Percentiles rank a stretch among this genome's conserved stretches.
phyloP scores from a whole-genome alignment of 148 eudicot species.

The Tetragonia tetragonoides region DNA sequence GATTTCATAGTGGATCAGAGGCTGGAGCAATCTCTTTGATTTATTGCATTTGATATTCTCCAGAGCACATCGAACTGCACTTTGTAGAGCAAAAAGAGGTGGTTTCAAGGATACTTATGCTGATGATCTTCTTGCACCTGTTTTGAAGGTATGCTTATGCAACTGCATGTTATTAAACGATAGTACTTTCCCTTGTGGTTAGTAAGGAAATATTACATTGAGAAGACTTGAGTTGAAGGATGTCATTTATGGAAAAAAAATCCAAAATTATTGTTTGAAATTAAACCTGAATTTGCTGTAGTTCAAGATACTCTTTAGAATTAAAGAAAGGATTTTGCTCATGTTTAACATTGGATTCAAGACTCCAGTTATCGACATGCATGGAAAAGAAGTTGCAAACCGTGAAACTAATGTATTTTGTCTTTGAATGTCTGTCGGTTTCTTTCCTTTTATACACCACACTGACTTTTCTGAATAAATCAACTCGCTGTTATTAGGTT shows the following conservation, averaged over 20 bases:
- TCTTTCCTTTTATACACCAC: background rate
- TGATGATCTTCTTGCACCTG: constrained; percentile 92
- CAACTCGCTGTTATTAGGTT: background rate
- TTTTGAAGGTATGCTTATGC: constrained; percentile 52
- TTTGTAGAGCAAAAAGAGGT: constrained; percentile 89
- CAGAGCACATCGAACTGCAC: constrained; percentile 83
- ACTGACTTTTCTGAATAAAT: background rate
- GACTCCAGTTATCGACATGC: background rate
- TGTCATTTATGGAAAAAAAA: no score
- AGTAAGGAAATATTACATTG: background rate
- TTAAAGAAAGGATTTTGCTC: background rate
- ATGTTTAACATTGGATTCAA: background rate
- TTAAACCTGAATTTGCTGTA: background rate
- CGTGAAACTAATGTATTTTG: background rate
- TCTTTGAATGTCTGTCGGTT: background rate
- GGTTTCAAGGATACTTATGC: constrained; percentile 89
- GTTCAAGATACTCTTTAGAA: background rate
- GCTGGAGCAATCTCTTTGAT: background rate
- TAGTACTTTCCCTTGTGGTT: background rate
- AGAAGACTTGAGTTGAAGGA: no score
- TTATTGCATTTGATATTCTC: constrained; percentile 6
- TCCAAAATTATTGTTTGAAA: background rate
- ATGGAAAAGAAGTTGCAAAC: background rate
- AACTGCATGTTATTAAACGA: background rate
- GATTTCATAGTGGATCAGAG: background rate